Conservation (phyloP, 78 protist genomes). For the Dictyostelium purpureum region DNA sequence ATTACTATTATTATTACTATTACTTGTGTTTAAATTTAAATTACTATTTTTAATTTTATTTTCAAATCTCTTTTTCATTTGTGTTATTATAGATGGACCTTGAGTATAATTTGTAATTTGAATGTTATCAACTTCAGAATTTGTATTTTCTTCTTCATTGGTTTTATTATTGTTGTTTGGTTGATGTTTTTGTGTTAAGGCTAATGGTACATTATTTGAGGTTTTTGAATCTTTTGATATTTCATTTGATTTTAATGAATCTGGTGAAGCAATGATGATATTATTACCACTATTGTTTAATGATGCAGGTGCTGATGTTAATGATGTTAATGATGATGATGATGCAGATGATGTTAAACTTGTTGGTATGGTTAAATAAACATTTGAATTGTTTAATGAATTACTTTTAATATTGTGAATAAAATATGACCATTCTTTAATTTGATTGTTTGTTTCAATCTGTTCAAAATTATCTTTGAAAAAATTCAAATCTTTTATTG, state of each 20-base stretch:
- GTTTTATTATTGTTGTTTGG: not conserved
- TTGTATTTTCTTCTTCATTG: not conserved
- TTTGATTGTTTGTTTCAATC: not conserved
- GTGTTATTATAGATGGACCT: not conserved
- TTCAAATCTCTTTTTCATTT: not conserved
- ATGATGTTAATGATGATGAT: not conserved
- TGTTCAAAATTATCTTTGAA: not conserved
- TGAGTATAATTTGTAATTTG: slow-evolving; percentile 17
- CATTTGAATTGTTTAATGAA: not conserved
- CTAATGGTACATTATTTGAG: not conserved
- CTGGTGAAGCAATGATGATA: not conserved
- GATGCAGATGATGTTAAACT: too few species aligned
- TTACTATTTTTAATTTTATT: not conserved
- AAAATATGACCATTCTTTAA: not conserved
- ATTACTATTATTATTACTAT: not conserved
- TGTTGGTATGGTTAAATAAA: slow-evolving; percentile 28
- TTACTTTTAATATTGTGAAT: not conserved
- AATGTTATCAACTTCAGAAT: not conserved
- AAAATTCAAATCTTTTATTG: not conserved
- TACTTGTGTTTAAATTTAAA: not conserved
- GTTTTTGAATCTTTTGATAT: not conserved
- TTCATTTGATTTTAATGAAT: not conserved
- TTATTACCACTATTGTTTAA: not conserved
- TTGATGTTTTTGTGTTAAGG: not conserved
- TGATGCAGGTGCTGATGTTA: not conserved